Percentiles rank a stretch among this genome's conserved stretches.
phyloP scores from a whole-genome alignment of 169 alveolate genomes.

The Theileria parva region DNA sequence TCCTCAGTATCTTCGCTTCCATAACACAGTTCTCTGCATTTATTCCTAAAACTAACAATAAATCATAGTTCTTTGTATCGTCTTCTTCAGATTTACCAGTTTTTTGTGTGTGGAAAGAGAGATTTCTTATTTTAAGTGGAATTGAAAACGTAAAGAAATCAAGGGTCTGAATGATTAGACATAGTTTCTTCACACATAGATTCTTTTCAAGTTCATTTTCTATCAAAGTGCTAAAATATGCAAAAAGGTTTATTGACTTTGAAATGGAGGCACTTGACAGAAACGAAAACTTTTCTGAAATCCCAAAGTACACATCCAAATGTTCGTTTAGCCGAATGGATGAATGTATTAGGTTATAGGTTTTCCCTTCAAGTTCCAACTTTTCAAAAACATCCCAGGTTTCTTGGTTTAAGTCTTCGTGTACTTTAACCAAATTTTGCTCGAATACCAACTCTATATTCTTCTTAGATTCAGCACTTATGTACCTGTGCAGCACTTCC shows the following conservation, averaged over 20 bases:
- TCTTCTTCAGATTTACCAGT: not conserved
- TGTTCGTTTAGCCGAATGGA: not conserved
- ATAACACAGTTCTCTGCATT: conserved; percentile 29
- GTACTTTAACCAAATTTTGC: not conserved
- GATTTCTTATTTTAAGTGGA: conserved; percentile 1
- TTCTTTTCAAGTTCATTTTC: conserved; percentile 11
- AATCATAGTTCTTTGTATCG: not conserved
- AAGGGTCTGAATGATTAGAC: conserved; percentile 17
- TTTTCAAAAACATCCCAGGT: not conserved
- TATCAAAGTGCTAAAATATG: conserved; percentile 9
- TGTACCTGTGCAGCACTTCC: not conserved
- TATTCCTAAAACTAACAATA: conserved; percentile 1
- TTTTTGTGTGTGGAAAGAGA: not conserved
- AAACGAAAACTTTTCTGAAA: not conserved
- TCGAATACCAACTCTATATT: not conserved
- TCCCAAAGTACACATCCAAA: not conserved
- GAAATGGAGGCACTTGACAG: conserved; percentile 5
- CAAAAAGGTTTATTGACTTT: conserved; percentile 15
- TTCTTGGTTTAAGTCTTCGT: not conserved
- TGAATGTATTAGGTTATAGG: not conserved
- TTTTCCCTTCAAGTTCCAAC: not conserved
- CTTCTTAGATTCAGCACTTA: not conserved
- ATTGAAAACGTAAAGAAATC: conserved; percentile 14
- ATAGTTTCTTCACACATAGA: conserved; percentile 9
- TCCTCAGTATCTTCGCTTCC: conserved; percentile 5